A percentile compares a stretch with the other conserved stretches of the same genome.
Conservation (phyloP, 805 yeast species). For the Candida rishiriensis region DNA sequence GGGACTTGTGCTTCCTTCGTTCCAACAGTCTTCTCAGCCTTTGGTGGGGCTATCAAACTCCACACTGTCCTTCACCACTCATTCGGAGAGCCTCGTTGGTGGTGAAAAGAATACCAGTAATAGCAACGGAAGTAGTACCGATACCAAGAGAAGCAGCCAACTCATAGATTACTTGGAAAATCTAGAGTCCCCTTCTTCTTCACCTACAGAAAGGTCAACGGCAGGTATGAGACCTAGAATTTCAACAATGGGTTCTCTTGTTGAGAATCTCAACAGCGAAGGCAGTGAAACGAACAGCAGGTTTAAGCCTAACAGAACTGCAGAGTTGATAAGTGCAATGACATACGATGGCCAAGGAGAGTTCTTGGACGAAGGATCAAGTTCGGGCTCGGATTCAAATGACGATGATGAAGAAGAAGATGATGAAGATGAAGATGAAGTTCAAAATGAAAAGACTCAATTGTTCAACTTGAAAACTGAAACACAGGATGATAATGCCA, state of each 20-base stretch:
- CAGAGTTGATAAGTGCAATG: slow-evolving; percentile 19
- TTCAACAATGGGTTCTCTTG: slow-evolving; percentile 13
- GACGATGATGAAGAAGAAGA: slow-evolving; percentile 5
- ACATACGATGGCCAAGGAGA: slow-evolving; percentile 21
- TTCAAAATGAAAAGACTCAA: background rate
- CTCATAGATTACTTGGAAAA: slow-evolving; percentile 18
- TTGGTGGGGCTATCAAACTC: slow-evolving; percentile 18
- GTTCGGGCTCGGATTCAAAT: slow-evolving; percentile 1
- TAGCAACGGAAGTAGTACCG: slow-evolving; percentile 1
- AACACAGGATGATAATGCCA: too few species aligned
- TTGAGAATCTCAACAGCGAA: slow-evolving; percentile 3
- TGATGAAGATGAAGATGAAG: slow-evolving; percentile 2
- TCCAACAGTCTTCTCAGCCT: slow-evolving; percentile 18
- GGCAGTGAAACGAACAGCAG: background rate
- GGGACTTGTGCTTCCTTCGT: slow-evolving; percentile 19
- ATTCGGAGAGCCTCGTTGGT: slow-evolving; percentile 2
- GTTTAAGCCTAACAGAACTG: slow-evolving; percentile 1
- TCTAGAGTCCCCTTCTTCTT: slow-evolving; percentile 9
- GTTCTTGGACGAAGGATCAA: slow-evolving; percentile 14
- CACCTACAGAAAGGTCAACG: background rate
- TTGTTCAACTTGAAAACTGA: background rate
- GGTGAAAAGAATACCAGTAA: slow-evolving; percentile 6
- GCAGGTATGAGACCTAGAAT: background rate
- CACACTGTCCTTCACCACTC: slow-evolving; percentile 9
- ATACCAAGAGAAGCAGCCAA: background rate